phyloP scores from a whole-genome alignment of 2,329 filamentous ascomycete species.

The Pyrenophora teres region DNA sequence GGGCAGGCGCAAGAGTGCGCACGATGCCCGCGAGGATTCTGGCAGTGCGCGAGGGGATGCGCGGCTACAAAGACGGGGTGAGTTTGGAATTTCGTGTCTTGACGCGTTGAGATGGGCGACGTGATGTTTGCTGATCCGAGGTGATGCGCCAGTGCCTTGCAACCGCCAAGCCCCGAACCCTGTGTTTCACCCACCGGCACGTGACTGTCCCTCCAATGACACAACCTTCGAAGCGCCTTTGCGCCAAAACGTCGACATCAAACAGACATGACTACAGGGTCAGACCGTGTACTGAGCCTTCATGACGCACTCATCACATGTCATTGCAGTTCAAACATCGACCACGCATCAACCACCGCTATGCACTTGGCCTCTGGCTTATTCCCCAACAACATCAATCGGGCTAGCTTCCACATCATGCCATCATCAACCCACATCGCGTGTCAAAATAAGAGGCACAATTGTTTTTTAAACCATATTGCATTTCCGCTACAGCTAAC shows the following conservation, averaged over 20 bases:
- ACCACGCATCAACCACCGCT: no score
- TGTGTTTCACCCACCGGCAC: conserved; percentile 14
- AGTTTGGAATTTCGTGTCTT: conserved; percentile 1
- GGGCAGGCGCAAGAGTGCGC: conserved; percentile 24
- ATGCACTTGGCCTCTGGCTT: no score
- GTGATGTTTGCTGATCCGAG: conserved; percentile 21
- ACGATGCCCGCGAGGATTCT: conserved; percentile 9
- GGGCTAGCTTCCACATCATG: no score
- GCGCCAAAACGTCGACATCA: no score
- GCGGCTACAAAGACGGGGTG: background rate
- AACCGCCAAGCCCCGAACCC: conserved; percentile 13
- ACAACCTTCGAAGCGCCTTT: background rate
- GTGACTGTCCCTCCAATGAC: conserved; percentile 6
- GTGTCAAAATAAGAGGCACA: no score
- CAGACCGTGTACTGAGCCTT: no score
- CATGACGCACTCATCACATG: no score
- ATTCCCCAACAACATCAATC: no score
- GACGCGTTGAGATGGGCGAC: conserved; percentile 15
- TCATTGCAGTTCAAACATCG: no score
- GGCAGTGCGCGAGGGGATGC: conserved; percentile 6
- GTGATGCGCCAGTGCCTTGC: conserved; percentile 11
- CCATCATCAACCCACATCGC: no score
- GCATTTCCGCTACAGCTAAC: background rate
- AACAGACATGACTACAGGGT: no score
- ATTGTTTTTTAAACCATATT: background rate